Percentiles rank a stretch among this genome's conserved stretches.
Conservation (phyloP, 202 grass and related monocot species). For the Musa balbisiana region DNA sequence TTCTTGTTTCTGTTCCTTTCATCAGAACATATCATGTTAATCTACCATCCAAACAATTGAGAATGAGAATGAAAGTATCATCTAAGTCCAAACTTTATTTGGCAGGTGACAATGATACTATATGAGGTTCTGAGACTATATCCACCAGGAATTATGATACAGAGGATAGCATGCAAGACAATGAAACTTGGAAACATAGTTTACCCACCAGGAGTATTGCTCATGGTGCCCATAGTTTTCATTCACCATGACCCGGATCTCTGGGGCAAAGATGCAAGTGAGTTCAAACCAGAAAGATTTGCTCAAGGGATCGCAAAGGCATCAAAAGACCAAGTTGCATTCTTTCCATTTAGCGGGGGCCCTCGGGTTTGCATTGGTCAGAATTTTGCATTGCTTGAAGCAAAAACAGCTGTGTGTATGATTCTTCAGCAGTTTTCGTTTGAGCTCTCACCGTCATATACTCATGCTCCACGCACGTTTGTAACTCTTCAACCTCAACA, state of each 20-base stretch:
- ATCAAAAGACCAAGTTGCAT: constrained; percentile 33
- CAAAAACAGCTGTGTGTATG: constrained; percentile 44
- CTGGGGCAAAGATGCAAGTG: constrained; percentile 46
- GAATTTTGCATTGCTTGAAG: constrained; percentile 58
- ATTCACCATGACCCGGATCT: constrained; percentile 51
- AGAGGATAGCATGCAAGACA: constrained; percentile 38
- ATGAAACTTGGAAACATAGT: constrained; percentile 48
- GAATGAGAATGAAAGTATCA: too few relatives aligned
- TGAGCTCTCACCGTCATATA: constrained; percentile 65
- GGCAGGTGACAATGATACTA: constrained; percentile 64
- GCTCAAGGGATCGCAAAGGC: constrained; percentile 51
- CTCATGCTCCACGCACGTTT: constrained; percentile 46
- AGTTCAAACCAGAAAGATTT: constrained; percentile 67
- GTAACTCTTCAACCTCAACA: constrained; percentile 65
- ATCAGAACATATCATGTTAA: too few relatives aligned
- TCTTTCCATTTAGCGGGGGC: constrained; percentile 56
- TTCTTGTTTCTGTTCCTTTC: too few relatives aligned
- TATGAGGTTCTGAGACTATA: constrained; percentile 70
- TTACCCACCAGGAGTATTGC: constrained; percentile 41
- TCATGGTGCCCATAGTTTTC: constrained; percentile 32
- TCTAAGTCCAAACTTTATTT: neutral
- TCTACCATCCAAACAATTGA: neutral
- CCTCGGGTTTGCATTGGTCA: constrained; percentile 63
- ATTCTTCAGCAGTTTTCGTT: constrained; percentile 60
- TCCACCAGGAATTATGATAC: constrained; percentile 28